These are phyloP conservation scores for Glonium stellatum DNA, from an alignment of 495 filamentous ascomycete species.

Conservation along the genomic window DNA sequence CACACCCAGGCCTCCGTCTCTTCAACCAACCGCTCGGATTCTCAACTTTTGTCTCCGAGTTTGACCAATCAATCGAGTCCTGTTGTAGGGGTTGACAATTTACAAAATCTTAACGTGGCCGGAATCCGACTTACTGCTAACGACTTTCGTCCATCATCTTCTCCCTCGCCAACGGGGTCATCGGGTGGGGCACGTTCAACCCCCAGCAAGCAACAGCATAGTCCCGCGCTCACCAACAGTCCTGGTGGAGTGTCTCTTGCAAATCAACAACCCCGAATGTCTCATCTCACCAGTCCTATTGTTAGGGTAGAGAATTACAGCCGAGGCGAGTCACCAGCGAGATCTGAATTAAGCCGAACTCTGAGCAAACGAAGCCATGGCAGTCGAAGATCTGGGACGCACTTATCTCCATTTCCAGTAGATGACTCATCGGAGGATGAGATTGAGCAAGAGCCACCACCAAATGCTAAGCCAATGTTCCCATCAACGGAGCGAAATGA, in stretches of 20 bases:
- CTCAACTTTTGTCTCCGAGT: constrained; percentile 26
- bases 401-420: constrained; percentile 27
- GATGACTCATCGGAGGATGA: constrained; percentile 28
- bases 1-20: constrained; percentile 11
- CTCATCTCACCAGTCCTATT: constrained; percentile 28
- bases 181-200: constrained; percentile 7
- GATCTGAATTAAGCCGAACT: constrained; percentile 19
- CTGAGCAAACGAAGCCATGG: constrained; percentile 28
- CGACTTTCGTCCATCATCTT: constrained; percentile 12
- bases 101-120: constrained; percentile 1
- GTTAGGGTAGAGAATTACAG: constrained; percentile 23
- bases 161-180: constrained; percentile 11
- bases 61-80: constrained; percentile 28
- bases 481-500: constrained; percentile 15
- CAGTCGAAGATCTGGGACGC: constrained; percentile 25
- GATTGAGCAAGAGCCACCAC: constrained; percentile 1
- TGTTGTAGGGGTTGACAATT: constrained; percentile 16
- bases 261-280: constrained; percentile 18
- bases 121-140: constrained; percentile 3
- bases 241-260: constrained; percentile 10
- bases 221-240: constrained; percentile 27
- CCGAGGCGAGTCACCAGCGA: constrained; percentile 20
- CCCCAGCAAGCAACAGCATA: constrained; percentile 25
- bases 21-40: constrained; percentile 10
- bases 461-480: not conserved